A percentile compares a stretch with the other conserved stretches of the same genome.
These are phyloP conservation scores for Monilinia laxa DNA, from an alignment of 2,329 filamentous ascomycete species.

Conservation along the genomic window DNA sequence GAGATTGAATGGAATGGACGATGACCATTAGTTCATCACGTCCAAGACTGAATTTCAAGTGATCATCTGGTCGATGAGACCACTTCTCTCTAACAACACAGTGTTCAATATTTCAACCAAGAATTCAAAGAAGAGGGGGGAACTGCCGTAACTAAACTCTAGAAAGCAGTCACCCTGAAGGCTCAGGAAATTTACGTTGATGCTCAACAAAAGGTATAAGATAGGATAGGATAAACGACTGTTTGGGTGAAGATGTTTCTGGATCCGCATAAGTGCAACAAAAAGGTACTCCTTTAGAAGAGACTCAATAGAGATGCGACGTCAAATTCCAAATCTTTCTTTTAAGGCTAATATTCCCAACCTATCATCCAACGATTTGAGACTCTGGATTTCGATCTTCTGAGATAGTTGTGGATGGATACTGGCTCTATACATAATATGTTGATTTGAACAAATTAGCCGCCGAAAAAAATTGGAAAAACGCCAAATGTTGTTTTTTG, in stretches of 20 bases:
- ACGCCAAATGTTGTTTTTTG: background rate
- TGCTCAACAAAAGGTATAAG: too few relatives aligned
- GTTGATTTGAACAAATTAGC: background rate
- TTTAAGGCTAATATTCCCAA: background rate
- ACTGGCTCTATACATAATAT: background rate
- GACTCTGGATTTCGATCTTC: background rate
- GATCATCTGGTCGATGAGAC: too few relatives aligned
- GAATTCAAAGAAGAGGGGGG: too few relatives aligned
- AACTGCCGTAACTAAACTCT: too few relatives aligned
- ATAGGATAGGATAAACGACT: too few relatives aligned
- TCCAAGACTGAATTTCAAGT: too few relatives aligned
- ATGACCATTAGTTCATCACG: too few relatives aligned
- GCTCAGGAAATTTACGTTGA: too few relatives aligned
- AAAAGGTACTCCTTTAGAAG: background rate
- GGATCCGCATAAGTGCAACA: background rate
- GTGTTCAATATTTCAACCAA: too few relatives aligned
- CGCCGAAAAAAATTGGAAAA: background rate
- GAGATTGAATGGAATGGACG: too few relatives aligned
- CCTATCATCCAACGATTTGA: background rate
- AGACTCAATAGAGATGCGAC: background rate
- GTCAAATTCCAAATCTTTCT: background rate
- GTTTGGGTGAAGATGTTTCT: background rate
- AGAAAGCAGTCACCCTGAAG: too few relatives aligned
- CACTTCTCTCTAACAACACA: too few relatives aligned
- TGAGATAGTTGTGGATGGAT: background rate